Evolutionary conservation across 1,284 basidiomycete species (phyloP).

Genomic region (Neotropicomus parvogracilis): DNA sequence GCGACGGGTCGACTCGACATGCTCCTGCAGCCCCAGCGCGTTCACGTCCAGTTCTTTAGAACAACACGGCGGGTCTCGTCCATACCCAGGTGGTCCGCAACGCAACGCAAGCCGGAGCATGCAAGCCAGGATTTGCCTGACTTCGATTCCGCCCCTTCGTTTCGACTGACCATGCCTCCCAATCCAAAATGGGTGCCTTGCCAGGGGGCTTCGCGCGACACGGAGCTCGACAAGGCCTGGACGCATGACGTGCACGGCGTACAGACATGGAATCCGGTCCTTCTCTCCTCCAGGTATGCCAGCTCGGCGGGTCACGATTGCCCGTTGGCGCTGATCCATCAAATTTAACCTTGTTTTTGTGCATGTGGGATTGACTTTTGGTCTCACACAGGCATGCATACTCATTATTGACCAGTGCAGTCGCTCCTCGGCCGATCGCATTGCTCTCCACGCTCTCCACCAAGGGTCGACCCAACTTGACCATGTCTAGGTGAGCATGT

Average conservation of each 20-base stretch:
- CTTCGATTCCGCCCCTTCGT: too few species aligned
- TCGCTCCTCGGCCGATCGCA: constrained; percentile 71
- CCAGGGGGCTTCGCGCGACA: constrained; percentile 40
- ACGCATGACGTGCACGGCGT: constrained; percentile 36
- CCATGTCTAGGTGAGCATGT: constrained; percentile 53
- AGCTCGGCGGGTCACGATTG: neutral
- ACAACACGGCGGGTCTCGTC: constrained; percentile 1
- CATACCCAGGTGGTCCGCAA: neutral
- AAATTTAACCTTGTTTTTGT: constrained; percentile 15
- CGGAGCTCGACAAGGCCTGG: constrained; percentile 32
- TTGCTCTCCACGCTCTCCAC: constrained; percentile 64
- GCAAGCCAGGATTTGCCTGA: constrained; percentile 7
- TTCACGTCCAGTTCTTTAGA: neutral
- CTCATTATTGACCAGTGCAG: constrained; percentile 61
- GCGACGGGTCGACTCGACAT: too few species aligned
- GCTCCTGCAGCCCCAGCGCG: too few species aligned
- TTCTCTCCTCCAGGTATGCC: constrained; percentile 32
- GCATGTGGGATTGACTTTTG: constrained; percentile 21
- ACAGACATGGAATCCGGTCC: constrained; percentile 45
- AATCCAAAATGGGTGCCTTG: constrained; percentile 53
- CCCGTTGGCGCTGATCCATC: constrained; percentile 2
- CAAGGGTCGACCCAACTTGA: constrained; percentile 60
- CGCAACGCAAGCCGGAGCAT: neutral
- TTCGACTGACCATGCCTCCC: constrained; percentile 46
- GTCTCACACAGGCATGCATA: constrained; percentile 43